These are phyloP conservation scores for Euphorbia peplus DNA, from an alignment of 345 rosid genomes.

Conservation along the genomic window DNA sequence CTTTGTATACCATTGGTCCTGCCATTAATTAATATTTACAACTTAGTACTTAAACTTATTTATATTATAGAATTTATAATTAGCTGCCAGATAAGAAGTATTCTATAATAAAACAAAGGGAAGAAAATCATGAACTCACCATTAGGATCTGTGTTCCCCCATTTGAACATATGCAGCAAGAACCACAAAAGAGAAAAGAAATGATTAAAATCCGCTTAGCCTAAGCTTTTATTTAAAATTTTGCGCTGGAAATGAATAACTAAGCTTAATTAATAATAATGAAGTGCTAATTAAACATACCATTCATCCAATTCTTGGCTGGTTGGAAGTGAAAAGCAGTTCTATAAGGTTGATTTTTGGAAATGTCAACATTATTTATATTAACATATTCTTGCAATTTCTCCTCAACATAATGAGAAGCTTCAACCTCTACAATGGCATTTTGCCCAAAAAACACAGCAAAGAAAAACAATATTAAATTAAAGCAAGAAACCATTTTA, in stretches of 20 bases:
- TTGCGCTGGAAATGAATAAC: no score
- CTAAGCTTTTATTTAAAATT: no score
- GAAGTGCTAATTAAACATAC: conserved; percentile 28
- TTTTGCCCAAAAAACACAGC: neutral
- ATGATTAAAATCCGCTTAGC: neutral
- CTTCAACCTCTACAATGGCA: conserved; percentile 35
- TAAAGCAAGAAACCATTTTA: neutral
- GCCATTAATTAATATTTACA: neutral
- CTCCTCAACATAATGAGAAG: conserved; percentile 42
- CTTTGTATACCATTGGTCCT: conserved; percentile 74
- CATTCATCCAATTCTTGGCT: conserved; percentile 76
- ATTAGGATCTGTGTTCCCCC: conserved; percentile 57
- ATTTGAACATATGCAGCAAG: conserved; percentile 1
- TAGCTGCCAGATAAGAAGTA: no score
- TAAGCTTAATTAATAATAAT: no score
- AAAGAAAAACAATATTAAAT: conserved; percentile 30
- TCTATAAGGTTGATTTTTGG: conserved; percentile 48
- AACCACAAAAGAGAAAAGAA: neutral
- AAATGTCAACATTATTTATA: neutral
- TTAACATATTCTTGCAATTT: no score
- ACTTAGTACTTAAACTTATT: no score
- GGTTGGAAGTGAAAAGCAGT: conserved; percentile 74
- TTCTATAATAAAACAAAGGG: neutral
- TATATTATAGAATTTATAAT: no score
- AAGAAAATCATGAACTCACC: conserved; percentile 37